Conservation (phyloP, 768 basidiomycete species). For the Obba rivulosa region DNA sequence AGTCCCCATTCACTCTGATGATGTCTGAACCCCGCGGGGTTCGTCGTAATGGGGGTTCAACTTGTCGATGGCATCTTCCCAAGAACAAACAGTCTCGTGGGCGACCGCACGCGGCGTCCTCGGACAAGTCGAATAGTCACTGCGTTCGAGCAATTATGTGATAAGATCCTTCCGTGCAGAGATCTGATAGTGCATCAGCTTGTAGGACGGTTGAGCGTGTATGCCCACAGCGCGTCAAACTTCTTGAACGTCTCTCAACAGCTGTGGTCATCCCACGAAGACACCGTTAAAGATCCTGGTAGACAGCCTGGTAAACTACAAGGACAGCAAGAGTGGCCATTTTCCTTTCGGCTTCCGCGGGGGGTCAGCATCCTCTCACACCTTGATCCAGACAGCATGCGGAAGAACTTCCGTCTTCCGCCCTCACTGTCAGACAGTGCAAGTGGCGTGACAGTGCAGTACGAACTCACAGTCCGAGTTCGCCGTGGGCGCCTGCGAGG, state of each 20-base stretch:
- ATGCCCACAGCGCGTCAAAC: constrained; percentile 5
- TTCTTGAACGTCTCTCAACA: constrained; percentile 8
- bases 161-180: no score
- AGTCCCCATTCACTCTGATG: not conserved
- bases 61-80: no score
- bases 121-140: no score
- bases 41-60: no score
- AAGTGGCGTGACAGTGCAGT: constrained; percentile 10
- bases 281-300: not conserved
- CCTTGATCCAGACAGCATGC: not conserved
- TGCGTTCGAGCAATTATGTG: no score
- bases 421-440: constrained; percentile 11
- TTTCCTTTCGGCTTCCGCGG: constrained; percentile 14
- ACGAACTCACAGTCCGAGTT: constrained; percentile 13
- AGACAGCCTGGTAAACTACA: constrained; percentile 11
- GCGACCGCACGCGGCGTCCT: no score
- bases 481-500: constrained; percentile 11
- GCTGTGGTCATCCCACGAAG: constrained; percentile 8
- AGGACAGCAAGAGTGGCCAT: constrained; percentile 15
- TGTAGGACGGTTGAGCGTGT: constrained; percentile 4
- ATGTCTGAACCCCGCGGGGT: not conserved
- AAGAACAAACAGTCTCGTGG: no score
- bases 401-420: constrained; percentile 15
- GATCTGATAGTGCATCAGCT: not conserved
- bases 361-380: constrained; percentile 10